Percentiles rank a stretch among this genome's conserved stretches.
Evolutionary conservation across 2,329 filamentous ascomycete species (phyloP).

Genomic region (Lachnellula arida): DNA sequence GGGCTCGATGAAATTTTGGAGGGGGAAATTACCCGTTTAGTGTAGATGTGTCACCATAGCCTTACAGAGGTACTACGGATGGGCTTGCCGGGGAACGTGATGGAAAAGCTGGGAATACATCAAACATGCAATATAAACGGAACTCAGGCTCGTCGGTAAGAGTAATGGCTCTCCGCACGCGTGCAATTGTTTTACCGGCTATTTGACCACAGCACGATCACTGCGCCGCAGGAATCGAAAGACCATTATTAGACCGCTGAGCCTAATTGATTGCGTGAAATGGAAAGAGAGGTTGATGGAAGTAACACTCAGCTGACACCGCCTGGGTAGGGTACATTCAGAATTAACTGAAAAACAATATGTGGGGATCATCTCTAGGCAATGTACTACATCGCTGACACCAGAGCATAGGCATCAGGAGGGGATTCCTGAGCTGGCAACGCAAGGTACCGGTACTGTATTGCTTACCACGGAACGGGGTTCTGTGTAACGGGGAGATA

Average conservation of each 20-base stretch:
- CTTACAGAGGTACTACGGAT: slow-evolving; percentile 7
- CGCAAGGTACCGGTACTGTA: too few species aligned
- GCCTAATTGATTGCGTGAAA: background rate
- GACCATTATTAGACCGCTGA: background rate
- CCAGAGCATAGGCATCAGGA: too few species aligned
- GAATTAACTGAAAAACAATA: too few species aligned
- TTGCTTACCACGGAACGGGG: too few species aligned
- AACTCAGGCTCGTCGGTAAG: slow-evolving; percentile 15
- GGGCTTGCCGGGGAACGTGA: slow-evolving; percentile 15
- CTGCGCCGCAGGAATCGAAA: background rate
- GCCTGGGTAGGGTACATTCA: too few species aligned
- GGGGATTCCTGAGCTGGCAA: too few species aligned
- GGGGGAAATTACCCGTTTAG: slow-evolving; percentile 16
- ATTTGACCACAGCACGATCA: background rate
- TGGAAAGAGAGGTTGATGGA: background rate
- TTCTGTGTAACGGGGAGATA: too few species aligned
- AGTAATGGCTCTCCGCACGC: slow-evolving; percentile 13
- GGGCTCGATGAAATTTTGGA: background rate
- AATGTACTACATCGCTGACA: too few species aligned
- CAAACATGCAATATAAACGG: slow-evolving; percentile 16
- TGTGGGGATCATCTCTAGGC: too few species aligned
- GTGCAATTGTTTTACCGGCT: slow-evolving; percentile 19
- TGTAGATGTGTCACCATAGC: slow-evolving; percentile 1
- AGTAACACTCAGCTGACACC: too few species aligned
- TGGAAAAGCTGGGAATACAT: slow-evolving; percentile 3